Evolutionary conservation across 805 yeast genomes (phyloP), one percentile per base, ranked within the genome.

Genomic region (Sungouiozyma ichnusensis): DNA sequence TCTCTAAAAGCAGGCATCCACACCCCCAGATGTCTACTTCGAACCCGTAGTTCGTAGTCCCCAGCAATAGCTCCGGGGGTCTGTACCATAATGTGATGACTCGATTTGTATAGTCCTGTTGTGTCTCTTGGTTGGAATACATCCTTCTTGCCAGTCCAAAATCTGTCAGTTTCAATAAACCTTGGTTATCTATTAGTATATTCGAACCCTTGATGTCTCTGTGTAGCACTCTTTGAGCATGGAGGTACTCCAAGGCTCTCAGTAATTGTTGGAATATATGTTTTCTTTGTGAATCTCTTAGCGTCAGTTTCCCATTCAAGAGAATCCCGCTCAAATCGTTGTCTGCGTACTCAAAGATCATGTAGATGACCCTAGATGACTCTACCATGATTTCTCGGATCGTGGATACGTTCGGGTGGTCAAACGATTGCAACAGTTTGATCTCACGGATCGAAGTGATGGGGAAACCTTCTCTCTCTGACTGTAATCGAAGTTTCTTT

Each of bases 1-100:
- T 61, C 59, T 92, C 97, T 20, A 86, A 73, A 45, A 92, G 66
- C 19, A 92, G 67, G 65, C 97, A 92, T 2, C 98, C 98, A 46
- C 86, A 79, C 0, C 97, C 96, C 98, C 98, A 92, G 50, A 86
- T 79, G 57, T 92, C 98, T 8, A 92, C 92, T 52, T 85, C 95
- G 34, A 86, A 66, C 0, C 88, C 92, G 62, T 92, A 92, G 44
- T 79, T 80, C 0, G 97, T 88, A 0, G 95, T 79, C 1, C 98
- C 98, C 44, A 92, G 63, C 33, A 92, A 66, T 27, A 92, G 70
- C 60, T 90, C 98, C 0, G 97, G 97, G 1, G 98, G 98, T 45
- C 98, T 73, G 60, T 92, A 90, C 98, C 98, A 92, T 33, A 92
- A 67, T 0, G 98, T 92, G 41, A 92, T 92, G 34, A 92, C 97